phyloP scores from a whole-genome alignment of 1,284 basidiomycete species.

The Rugiboletus extremiorientalis region DNA sequence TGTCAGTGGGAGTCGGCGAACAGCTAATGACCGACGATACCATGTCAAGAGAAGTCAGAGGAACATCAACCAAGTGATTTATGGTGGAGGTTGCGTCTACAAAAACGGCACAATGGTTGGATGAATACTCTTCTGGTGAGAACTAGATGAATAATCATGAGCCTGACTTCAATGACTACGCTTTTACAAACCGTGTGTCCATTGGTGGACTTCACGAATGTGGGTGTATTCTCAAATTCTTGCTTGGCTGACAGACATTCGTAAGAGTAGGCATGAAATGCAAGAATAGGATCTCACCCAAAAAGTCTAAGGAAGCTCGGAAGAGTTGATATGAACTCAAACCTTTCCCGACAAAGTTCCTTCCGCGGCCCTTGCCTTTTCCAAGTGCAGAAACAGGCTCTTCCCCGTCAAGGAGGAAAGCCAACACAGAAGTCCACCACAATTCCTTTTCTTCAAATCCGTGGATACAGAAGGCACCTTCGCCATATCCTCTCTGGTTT shows the following conservation, averaged over 20 bases:
- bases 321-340: slow-evolving; percentile 89
- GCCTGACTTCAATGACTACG: slow-evolving; percentile 1
- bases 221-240: slow-evolving; percentile 61
- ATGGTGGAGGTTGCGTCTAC: slow-evolving; percentile 80
- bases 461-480: slow-evolving; percentile 55
- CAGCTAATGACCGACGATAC: slow-evolving; percentile 36
- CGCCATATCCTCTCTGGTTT: slow-evolving; percentile 79
- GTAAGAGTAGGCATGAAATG: slow-evolving; percentile 5
- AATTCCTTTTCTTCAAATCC: slow-evolving; percentile 68
- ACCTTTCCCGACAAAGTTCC: slow-evolving; percentile 63
- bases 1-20: not conserved
- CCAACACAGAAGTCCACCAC: slow-evolving; percentile 74
- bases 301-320: slow-evolving; percentile 75
- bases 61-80: slow-evolving; percentile 82
- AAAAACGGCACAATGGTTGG: slow-evolving; percentile 56
- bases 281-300: slow-evolving; percentile 48
- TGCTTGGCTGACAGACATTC: slow-evolving; percentile 55
- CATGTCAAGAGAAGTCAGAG: slow-evolving; percentile 67
- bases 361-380: slow-evolving; percentile 40
- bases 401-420: slow-evolving; percentile 71
- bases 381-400: slow-evolving; percentile 37
- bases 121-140: slow-evolving; percentile 52
- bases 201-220: slow-evolving; percentile 59
- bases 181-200: slow-evolving; percentile 46
- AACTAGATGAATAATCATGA: slow-evolving; percentile 42